Percentiles rank a stretch among this genome's conserved stretches.
Evolutionary conservation across 768 basidiomycete genomes (phyloP).

Genomic region (Termitomyces titanicus): DNA sequence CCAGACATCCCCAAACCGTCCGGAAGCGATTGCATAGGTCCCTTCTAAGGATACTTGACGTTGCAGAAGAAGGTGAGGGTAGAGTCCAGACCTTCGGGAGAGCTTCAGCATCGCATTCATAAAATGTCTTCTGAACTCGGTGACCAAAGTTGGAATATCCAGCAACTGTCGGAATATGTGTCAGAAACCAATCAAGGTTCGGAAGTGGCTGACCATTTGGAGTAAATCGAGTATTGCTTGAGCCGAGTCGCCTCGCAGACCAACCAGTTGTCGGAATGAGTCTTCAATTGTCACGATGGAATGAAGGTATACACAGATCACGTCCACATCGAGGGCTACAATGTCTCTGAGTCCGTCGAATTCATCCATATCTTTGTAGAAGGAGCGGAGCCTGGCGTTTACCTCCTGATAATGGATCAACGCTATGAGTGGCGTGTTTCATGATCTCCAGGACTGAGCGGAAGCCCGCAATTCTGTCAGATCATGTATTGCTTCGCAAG

Average conservation of each 20-base stretch:
- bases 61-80: constrained; percentile 21
- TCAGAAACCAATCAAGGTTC: not conserved
- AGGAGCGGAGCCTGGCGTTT: constrained; percentile 1
- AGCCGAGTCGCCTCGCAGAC: constrained; percentile 3
- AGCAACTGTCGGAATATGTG: constrained; percentile 1
- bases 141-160: constrained; percentile 6
- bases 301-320: constrained; percentile 6
- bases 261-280: not conserved
- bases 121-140: constrained; percentile 8
- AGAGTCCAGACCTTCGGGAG: constrained; percentile 23
- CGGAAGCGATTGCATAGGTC: constrained; percentile 16
- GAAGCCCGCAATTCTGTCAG: not conserved
- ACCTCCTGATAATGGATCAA: not conserved
- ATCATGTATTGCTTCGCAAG: constrained; percentile 3
- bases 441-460: constrained; percentile 1
- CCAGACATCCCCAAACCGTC: constrained; percentile 28
- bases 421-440: not conserved
- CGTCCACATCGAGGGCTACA: constrained; percentile 10
- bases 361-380: constrained; percentile 2
- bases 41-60: constrained; percentile 8
- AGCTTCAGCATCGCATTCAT: constrained; percentile 17
- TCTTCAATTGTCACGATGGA: not conserved
- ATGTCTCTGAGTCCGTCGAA: constrained; percentile 1
- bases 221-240: constrained; percentile 11
- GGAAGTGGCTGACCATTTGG: constrained; percentile 3